Evolutionary conservation across 257 asterid genomes (phyloP), one percentile per base, ranked within the genome.

Genomic region (Fraxinus quadrangulata): DNA sequence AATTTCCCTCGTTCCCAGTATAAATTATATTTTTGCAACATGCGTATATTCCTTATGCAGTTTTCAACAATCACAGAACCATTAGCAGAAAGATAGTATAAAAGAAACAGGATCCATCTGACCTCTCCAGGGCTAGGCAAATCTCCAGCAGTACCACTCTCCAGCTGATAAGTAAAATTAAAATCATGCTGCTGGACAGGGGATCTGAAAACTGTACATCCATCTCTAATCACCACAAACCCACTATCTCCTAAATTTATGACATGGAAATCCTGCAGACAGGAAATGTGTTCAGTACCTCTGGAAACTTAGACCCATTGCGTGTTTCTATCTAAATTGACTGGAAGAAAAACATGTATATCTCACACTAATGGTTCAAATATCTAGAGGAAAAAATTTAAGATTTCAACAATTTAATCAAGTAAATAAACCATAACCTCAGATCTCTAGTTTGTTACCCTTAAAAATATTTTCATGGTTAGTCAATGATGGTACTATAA

Each of bases 81-180:
- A 47, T 13, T 16, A 40, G 72, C 61, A 78, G 66, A 80, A 61
- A 47, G 72, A 0, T 42, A 71, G 31, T 21, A 26, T 4, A 33
- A 39, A 75, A 39, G 45, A 69, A 65, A 26, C 78, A 65, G 39
- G 77, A 72, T 4, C 74, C 56, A 61, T 70, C 61, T 21, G 63
- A 95, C 99, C 99, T 93, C 92, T 81, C 99, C 98, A 71, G 96
- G 89, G 82, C 97, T 90, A 65, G 99, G 99, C 77, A 89, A 82
- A 86, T 95, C 99, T 36, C 96, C 98, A 66, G 83, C 70, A 78
- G 81, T 88, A 73, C 97, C 99, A 79, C 91, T 23, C 84, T 90
- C 96, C 77, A 93, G 83, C 82, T 95, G 99, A 87, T 86, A 93
- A 39, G 98, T 86, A 67, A 88, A 93, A 86, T 95, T 95, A 86